Evolutionary conservation across 768 basidiomycete genomes (phyloP), one percentile per base, ranked within the genome.

Genomic region (Brasilioporus rufonigricans): DNA sequence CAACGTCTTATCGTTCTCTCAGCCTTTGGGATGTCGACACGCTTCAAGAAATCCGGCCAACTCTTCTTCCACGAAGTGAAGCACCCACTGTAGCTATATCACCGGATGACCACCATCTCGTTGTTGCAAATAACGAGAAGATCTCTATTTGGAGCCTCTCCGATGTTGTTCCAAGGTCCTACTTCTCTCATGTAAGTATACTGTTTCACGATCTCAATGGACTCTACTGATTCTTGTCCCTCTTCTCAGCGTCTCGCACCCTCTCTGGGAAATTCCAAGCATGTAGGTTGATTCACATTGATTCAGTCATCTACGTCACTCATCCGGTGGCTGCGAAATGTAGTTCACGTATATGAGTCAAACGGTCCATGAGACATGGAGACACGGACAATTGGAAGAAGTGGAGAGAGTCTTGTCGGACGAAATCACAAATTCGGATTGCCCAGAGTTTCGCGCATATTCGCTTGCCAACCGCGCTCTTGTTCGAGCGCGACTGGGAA

Each of bases 321-420:
- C 13, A 7, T 31, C 24, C 7, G n/a, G 3, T 36, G 19, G 21
- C 12, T 23, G 14, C 31, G 21, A 24, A 41, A 12, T 23, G 1
- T 13, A 57, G 56, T 44, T 57, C 36, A 51, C 49, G 6, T 51
- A 57, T 35, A 47, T 50, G 27, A 50, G 48, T 24, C 29, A 41
- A 11, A 27, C 38, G 14, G 58, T 33, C n/a, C 10, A 53, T 11
- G 33, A 27, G 6, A 27, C 40, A 24, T 60, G 58, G 58, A 50
- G 12, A 16, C 13, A 16, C 3, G 50, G 58, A 21, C 33, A 52
- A 2, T 35, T 56, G 40, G 48, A 32, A 16, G 9, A 33, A 7
- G 27, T 31, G 1, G 55, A 60, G 27, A 27, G 41, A 13, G 32
- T 57, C 5, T 36, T 60, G 11, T 56, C 58, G 8, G 35, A 41